Base-by-base conservation (phyloP, 2,329 filamentous ascomycete genomes). In the Emergomyces africanus region DNA sequence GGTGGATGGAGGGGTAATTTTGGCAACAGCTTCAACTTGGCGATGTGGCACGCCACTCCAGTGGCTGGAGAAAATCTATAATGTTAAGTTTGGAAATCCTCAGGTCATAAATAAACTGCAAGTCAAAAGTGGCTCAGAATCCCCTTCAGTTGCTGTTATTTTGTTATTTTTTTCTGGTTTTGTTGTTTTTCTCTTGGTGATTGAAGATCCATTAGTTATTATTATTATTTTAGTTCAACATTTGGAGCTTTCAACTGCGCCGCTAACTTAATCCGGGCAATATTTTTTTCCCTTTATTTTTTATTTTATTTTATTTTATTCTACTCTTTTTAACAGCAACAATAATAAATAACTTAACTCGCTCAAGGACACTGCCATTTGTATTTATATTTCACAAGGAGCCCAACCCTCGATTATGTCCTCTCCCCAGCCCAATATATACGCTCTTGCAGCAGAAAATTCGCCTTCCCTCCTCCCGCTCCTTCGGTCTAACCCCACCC, bases 371-470 rank as follows among this genome's bases (percentile, higher is more conserved):
- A 4, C n/a, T 41, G 1, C n/a, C n/a, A 25, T 23, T 8, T 41
- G 33, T 53, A 23, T 54, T 54, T 41, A 54, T 25, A 23, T 25
- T 14, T 25, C 18, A 28, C 23, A 15, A 20, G 41, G 41, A 50
- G 12, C 18, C 25, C n/a, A n/a, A 30, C 30, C 25, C 20, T 10
- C 41, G 18, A 14, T 37, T n/a, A 55, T 55, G 53, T 42, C 53
- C 53, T 28, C 53, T 15, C 68, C 68, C 63, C 69, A 70, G 62
- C 70, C 72, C 44, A 91, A 90, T 67, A 81, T 81, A 1, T 89
- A 86, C 70, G 78, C 90, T 59, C 80, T 90, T 54, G 92, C 91
- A 46, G 89, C 92, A 61, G 92, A 96, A 72, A 87, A 90, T 68
- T 87, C 87, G 57, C 76, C 83, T 48, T 79, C 82, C 50, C 83